Evolutionary conservation across 768 basidiomycete species (phyloP), one percentile per base, ranked within the genome.

Genomic region (Rhizopogon roseolus): DNA sequence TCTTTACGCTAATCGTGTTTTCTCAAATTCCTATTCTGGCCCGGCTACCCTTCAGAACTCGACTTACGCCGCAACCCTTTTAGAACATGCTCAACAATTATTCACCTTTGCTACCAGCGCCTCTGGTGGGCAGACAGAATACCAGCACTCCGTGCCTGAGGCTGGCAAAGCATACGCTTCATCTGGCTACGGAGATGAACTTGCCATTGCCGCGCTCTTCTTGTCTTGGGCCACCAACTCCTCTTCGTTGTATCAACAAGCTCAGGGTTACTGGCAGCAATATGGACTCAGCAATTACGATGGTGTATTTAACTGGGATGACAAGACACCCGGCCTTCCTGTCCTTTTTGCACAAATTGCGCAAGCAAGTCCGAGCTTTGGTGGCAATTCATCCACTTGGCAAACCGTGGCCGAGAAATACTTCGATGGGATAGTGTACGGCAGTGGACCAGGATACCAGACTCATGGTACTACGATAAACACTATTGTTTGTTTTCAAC

Each of bases 261-360:
- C 90, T 1, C 76, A 82, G 63, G 65, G 71, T 6, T 81, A 81
- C 63, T 93, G 84, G 66, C 62, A 70, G 9, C 70, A 80, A 32
- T 88, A 81, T 62, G 66, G 75, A 22, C 74, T 95, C 0, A 66
- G 69, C 2, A 74, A 74, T 1, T 71, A 77, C 34, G 70, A 84
- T 42, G 69, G 74, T 2, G 83, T 88, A 5, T 89, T 93, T 70
- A 94, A 94, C 65, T 98, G 94, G 94, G 94, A 94, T 64, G 80
- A 82, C 3, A 88, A 90, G 66, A 81, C 80, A 1, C 87, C 91
- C 1, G 94, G 85, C 2, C 63, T 92, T 0, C 79, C 82, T 40
- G 80, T 95, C 17, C 70, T 96, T 6, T 89, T 86, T 55, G 78
- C 86, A 1, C 90, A 96, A 61, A 74, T 91, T 27, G 81, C 84